Base-by-base conservation (phyloP, 371 early-diverging fungal species). In the Nematocida ausubeli region DNA sequence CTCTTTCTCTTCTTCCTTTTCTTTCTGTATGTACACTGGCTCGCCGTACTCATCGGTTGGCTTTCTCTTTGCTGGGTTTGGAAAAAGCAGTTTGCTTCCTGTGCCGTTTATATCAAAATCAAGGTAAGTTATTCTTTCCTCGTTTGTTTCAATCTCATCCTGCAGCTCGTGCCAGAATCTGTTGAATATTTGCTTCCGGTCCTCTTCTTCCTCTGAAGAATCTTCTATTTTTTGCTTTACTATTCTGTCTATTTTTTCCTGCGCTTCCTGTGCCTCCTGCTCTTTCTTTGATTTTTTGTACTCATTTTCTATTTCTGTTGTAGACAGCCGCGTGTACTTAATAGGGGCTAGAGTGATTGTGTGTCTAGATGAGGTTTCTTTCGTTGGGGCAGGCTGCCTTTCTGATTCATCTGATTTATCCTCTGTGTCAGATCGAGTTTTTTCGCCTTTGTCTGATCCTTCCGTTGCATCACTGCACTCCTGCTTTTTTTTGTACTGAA, bases 41-140 rank as follows among this genome's bases (percentile, higher is more conserved):
- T 84, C 84, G 28, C 84, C 84, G 65, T 84, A 84, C 44, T 84
- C 80, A 51, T 84, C 81, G 22, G 75, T 68, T 42, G 69, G 67
- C 65, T 79, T 73, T 66, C 70, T 57, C 34, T 68, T 81, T 28
- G 49, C 50, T 9, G 63, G 58, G 22, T 50, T 32, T 2, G 75
- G 80, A 35, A 84, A 84, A 39, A 57, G 60, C 57, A 79, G 42
- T 32, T 81, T 62, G 19, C 49, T 56, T 26, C 49, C 63, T 16
- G 52, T 44, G 19, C 62, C 24, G 9, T 35, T 37, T 12, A 57
- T 28, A 37, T 73, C 80, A 40, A 50, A 47, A 16, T 30, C 67
- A 26, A 65, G 30, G n/a, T 80, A 80, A 22, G 26, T 42, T 22
- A 55, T 52, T 2, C 34, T 40, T 28, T 67, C 57, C 35, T 47